Base-by-base conservation (phyloP, 1,139 yeast genomes). In the Lodderomyces oxycetoniae region DNA sequence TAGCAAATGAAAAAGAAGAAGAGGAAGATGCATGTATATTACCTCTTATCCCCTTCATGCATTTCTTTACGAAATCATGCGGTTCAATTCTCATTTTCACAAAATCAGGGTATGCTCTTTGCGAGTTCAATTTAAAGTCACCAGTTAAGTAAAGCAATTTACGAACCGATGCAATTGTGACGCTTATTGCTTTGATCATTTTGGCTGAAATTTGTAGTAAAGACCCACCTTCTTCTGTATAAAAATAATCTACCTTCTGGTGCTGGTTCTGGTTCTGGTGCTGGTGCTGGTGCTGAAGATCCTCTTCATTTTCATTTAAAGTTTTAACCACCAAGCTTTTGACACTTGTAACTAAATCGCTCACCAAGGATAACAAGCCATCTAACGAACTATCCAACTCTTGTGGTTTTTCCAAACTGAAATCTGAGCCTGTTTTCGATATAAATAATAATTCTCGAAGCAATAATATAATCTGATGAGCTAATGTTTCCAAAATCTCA, bases 31-130 rank as follows among this genome's bases (percentile, higher is more conserved):
- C 15, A 4, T 5, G 12, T 5, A 17, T 17, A 5, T 55, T 39
- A 13, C 57, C 53, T 28, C 59, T 57, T 8, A 60, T 47, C n/a
- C 57, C 57, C 20, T 70, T 59, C 1, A 91, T 73, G 48, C 88
- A 79, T 41, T 67, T 67, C 38, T 63, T 66, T 23, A 82, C 71
- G 49, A 83, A 82, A n/a, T 67, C 71, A 11, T 65, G 71, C 0
- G 88, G 79, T n/a, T 77, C 70, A 4, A 82, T 68, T 41, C 68
- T 65, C 59, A 79, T 72, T 26, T 55, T 56, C 6, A 70, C 53
- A 44, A 85, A 85, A 52, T 87, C 88, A 1, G 91, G 86, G 50
- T 85, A 86, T 20, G 78, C 68, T 45, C 93, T 66, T 34, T 76
- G 79, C 2, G 69, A 55, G 23, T 80, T 77, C 36, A 87, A 61